Base-by-base conservation (phyloP, 2,329 filamentous ascomycete species). In the Talaromyces sp. region DNA sequence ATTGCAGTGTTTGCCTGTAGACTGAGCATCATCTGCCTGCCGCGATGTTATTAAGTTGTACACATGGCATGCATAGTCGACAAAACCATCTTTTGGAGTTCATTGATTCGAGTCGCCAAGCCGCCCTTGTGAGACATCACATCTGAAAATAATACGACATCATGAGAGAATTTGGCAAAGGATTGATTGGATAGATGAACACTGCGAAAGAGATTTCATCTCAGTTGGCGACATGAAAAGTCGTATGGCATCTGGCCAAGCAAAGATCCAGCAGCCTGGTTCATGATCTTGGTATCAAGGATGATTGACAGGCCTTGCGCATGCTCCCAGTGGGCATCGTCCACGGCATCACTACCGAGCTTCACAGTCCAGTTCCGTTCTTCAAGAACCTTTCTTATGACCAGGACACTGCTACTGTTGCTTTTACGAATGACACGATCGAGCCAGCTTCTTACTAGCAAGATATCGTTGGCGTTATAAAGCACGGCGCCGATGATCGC, bases 401-500 rank as follows among this genome's bases (percentile, higher is more conserved):
- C 35, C 3, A 65, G 4, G 19, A 56, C 41, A 11, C 50, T 60
- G 50, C 48, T 62, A 50, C 35, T 61, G 19, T 56, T 61, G 33
- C 63, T 60, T 41, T 60, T 65, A 24, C 50, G 60, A 31, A 57
- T 33, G 8, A 65, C 48, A 39, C 58, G 63, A 43, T 65, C 63
- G 13, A 65, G 63, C 58, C 63, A 65, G 16, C 33, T 58, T 45
- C 22, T 60, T 5, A 65, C 50, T n/a, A 65, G 48, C 35, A 22
- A 39, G 2, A 65, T 57, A 14, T 61, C 63, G 56, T 19, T 31
- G 19, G 54, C 7, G 5, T 62, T 47, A 52, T 37, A 50, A 9
- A 65, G 24, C 57, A 65, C 43, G 14, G 63, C 58, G 14, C 63
- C 63, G 19, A 65, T 65, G 16, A 65, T 56, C 5, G 63, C 63